Base-by-base conservation (phyloP, 371 early-diverging fungal genomes). In the Mortierella sp. region DNA sequence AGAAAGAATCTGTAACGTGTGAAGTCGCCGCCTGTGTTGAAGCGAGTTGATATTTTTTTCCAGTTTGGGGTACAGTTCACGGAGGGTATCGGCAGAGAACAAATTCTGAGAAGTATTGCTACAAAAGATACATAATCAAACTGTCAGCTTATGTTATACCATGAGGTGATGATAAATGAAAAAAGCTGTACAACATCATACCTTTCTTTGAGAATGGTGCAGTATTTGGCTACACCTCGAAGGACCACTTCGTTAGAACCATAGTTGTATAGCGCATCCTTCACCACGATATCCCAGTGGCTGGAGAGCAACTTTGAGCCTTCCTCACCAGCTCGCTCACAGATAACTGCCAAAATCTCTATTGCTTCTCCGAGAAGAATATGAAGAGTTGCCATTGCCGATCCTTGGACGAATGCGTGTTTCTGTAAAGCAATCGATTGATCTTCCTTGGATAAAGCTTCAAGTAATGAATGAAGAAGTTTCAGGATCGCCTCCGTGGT, bases 1-100 rank as follows among this genome's bases (percentile, higher is more conserved):
- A 3, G 83, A 76, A 32, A 97, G 84, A 40, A 96, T 90, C 64
- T 90, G 90, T 45, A 96, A 83, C 0, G 94, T 90, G 60, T 91
- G 86, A 3, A 93, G 86, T 7, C 97, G 91, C 28, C 90, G 81
- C 22, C 85, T 76, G 47, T 83, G 84, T 61, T 89, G 85, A 54
- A 89, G 84, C 2, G 92, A 92, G 45, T 84, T 81, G 26, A 94
- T 75, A 59, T 92, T 92, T 42, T 68, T 60, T 72, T 91, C 91
- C 42, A 94, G 51, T 28, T 83, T 56, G 12, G 87, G 85, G 73
- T 91, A 89, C 6, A 91, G 40, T 9, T 63, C 61, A 37, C 85
- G 83, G 6, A 93, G 76, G 34, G 72, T 63, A 8, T 83, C 81
- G 1, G 76, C 32, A 1, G 80, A 72, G 64, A 90, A 89, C 6